Base-by-base conservation (phyloP, 306 rosid genomes). In the Quercus robur region DNA sequence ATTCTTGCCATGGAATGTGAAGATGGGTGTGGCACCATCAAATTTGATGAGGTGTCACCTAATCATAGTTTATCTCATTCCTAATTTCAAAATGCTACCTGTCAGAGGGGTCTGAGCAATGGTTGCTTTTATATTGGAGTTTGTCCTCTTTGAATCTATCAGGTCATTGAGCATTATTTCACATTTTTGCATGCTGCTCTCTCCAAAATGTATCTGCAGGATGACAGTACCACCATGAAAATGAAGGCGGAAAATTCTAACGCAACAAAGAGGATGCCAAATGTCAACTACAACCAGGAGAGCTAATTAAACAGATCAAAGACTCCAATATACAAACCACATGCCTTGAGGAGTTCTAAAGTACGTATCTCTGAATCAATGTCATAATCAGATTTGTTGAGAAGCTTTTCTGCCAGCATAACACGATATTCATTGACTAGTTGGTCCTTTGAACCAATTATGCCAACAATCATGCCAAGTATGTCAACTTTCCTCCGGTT, bases 381-480 rank as follows among this genome's bases (percentile, higher is more conserved):
- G 87, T 94, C 99, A 85, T 91, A 94, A 86, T 93, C 97, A 56
- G 93, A 94, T 86, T 94, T 94, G 80, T 94, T 94, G 31, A 94
- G 87, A 87, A 94, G 97, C 83, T 93, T 94, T 84, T 94, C 99
- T 6, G 99, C 99, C 75, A 94, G 99, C 99, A 94, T 93, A 63
- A 93, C 94, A 79, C 99, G 94, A 84, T 94, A 94, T 83, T 93
- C 97, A 81, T 90, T 93, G 73, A 94, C 99, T 35, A 94, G 84
- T 83, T 94, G 99, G 86, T 94, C 97, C 89, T 94, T 93, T 55
- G 97, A 94, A 83, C 97, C 97, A 69, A 94, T 93, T 79, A 94
- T 91, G 82, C 97, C 88, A 59, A 94, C 99, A 78, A 94, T 89
- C 97, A 94, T 94, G 84, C 97, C 97, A 84, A 94, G 99, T 82